Base-by-base conservation (phyloP, 371 early-diverging fungal genomes). In the Lichtheimia hyalospora region DNA sequence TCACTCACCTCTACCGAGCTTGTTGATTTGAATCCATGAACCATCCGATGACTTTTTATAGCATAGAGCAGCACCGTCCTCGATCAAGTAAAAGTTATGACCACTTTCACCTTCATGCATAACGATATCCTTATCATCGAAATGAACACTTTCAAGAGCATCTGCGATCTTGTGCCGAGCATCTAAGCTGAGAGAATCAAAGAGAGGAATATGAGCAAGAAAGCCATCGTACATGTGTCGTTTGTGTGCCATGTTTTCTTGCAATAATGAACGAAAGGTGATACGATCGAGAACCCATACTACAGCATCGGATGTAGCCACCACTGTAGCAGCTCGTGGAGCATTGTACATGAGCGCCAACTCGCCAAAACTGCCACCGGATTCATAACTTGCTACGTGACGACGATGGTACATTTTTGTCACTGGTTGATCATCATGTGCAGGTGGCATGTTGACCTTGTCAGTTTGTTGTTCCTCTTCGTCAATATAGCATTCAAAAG, bases 401-500 rank as follows among this genome's bases (percentile, higher is more conserved):
- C 34, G 34, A 34, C 2, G 34, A 8, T 34, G 34, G n/a, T n/a
- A n/a, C 7, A 27, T 7, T 8, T 34, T 34, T 34, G 34, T 8
- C 34, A 2, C 10, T 34, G 34, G 1, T 1, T 34, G 6, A 10
- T 34, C 34, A 34, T 34, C 34, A 34, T 5, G 3, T 27, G 27
- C 27, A 27, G n/a, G n/a, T n/a, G n/a, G n/a, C n/a, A n/a, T n/a
- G n/a, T 27, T 27, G 27, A 2, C 27, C 27, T 2, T 10, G 8
- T 34, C 34, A 34, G 34, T n/a, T n/a, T n/a, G 34, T 63, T 89
- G 87, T 85, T 89, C 46, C 6, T 20, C 27, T 54, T 76, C 68
- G 69, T n/a, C n/a, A n/a, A 96, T 92, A 69, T 86, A 90, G 48
- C 97, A 93, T 62, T 97, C 97, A 67, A 99, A 84, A 12, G 88